Conservation (phyloP, 345 rosid genomes). For the Sapria himalayana region DNA sequence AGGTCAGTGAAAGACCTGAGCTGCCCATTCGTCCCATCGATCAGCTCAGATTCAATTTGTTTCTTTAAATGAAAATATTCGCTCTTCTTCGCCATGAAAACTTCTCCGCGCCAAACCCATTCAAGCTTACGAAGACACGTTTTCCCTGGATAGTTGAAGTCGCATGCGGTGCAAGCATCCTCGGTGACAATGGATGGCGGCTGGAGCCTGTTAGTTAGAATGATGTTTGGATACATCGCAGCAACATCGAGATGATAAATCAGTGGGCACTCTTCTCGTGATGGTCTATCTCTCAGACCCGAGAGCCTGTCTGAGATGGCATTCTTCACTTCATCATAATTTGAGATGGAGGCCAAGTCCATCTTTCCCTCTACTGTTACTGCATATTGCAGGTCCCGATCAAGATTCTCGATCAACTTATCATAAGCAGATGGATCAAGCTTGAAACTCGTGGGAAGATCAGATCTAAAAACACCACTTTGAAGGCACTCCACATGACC, state of each 20-base stretch:
- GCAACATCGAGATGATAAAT: slow-evolving; percentile 97
- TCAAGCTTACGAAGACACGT: slow-evolving; percentile 87
- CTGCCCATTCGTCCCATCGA: slow-evolving; percentile 37
- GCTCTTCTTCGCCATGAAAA: slow-evolving; percentile 68
- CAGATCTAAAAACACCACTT: slow-evolving; percentile 97
- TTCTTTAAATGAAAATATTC: slow-evolving; percentile 85
- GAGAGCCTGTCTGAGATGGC: slow-evolving; percentile 59
- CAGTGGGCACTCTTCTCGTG: slow-evolving; percentile 85
- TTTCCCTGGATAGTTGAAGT: slow-evolving; percentile 87
- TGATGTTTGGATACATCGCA: slow-evolving; percentile 97
- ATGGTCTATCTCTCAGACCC: slow-evolving; percentile 51
- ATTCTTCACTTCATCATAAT: slow-evolving; percentile 77
- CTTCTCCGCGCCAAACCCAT: slow-evolving; percentile 99
- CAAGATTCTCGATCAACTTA: slow-evolving; percentile 55
- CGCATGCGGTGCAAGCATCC: slow-evolving; percentile 89
- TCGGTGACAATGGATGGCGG: slow-evolving; percentile 85
- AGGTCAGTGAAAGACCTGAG: slow-evolving; percentile 66
- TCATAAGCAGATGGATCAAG: slow-evolving; percentile 61
- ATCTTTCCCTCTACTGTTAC: slow-evolving; percentile 83
- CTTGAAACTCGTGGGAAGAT: slow-evolving; percentile 79
- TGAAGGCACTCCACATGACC: slow-evolving; percentile 98
- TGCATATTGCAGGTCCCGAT: slow-evolving; percentile 87
- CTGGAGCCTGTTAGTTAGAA: slow-evolving; percentile 94
- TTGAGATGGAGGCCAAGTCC: slow-evolving; percentile 59
- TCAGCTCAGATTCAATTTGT: slow-evolving; percentile 82